phyloP scores from a whole-genome alignment of 331 rosid genomes.

The Pyracantha coccinea region DNA sequence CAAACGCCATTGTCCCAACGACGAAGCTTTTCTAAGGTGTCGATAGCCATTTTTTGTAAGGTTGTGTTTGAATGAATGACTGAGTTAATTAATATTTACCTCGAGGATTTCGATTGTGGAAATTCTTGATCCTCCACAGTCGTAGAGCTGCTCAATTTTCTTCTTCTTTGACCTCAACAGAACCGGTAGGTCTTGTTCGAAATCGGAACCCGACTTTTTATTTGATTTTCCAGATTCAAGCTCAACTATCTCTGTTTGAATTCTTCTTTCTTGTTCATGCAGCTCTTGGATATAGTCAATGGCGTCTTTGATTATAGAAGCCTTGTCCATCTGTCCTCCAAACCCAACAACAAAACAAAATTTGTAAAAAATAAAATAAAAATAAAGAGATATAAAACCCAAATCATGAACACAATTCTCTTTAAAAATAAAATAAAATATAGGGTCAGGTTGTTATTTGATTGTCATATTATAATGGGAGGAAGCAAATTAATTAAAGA shows the following conservation, averaged over 20 bases:
- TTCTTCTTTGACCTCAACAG: conserved; percentile 68
- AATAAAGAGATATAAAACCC: too few species aligned
- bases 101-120: conserved; percentile 65
- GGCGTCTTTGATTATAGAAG: conserved; percentile 87
- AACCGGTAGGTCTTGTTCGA: conserved; percentile 49
- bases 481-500: not conserved
- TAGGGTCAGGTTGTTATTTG: not conserved
- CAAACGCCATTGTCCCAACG: not conserved
- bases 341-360: not conserved
- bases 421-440: not conserved
- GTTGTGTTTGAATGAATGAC: not conserved
- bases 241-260: conserved; percentile 66
- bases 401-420: not conserved
- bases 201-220: conserved; percentile 18
- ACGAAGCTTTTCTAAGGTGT: too few species aligned
- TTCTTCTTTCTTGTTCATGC: conserved; percentile 63
- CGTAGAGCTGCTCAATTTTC: conserved; percentile 39
- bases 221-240: conserved; percentile 52
- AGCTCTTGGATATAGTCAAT: conserved; percentile 67
- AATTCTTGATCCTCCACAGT: conserved; percentile 36
- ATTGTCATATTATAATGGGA: not conserved
- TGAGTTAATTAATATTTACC: conserved; percentile 19
- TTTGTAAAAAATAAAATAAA: not conserved
- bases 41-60: too few species aligned
- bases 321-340: conserved; percentile 79